phyloP scores from a whole-genome alignment of 345 rosid genomes.

The Euphorbia peplus region DNA sequence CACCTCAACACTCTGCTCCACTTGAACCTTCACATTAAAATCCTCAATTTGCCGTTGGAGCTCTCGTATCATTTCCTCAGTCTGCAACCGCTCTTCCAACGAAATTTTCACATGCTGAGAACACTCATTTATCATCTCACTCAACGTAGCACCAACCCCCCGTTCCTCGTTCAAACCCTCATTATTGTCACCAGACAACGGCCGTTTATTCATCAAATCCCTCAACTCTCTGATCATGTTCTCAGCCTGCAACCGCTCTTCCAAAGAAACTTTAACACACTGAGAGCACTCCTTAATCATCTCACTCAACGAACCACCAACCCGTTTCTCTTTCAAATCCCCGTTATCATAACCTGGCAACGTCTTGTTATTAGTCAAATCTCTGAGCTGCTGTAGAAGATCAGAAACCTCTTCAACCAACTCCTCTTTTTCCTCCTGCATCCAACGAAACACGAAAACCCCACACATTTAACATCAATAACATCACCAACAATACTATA shows the following conservation, averaged over 20 bases:
- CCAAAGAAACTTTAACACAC: conserved; percentile 37
- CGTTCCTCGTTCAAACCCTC: too few relatives aligned
- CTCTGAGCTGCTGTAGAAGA: conserved; percentile 44
- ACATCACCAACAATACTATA: not conserved
- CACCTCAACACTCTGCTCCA: conserved; percentile 39
- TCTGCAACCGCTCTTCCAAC: conserved; percentile 39
- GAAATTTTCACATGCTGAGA: conserved; percentile 42
- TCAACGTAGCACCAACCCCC: conserved; percentile 19
- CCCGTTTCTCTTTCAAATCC: conserved; percentile 17
- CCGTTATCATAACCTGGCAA: conserved; percentile 15
- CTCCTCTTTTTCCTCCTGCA: conserved; percentile 56
- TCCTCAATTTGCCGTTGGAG: conserved; percentile 58
- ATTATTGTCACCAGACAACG: too few relatives aligned
- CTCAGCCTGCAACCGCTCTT: conserved; percentile 44
- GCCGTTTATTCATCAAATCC: too few relatives aligned
- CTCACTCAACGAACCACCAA: conserved; percentile 21
- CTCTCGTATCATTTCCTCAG: conserved; percentile 40
- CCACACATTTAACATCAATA: not conserved
- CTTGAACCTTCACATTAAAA: conserved; percentile 46
- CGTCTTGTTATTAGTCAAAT: conserved; percentile 27
- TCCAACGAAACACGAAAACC: not conserved
- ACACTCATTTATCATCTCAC: conserved; percentile 42
- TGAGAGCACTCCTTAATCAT: conserved; percentile 47
- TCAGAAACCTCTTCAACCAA: conserved; percentile 38
- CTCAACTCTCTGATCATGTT: conserved; percentile 35